phyloP scores from a whole-genome alignment of 352 stramenopile species.

The Chrysophaeum taylorii region DNA sequence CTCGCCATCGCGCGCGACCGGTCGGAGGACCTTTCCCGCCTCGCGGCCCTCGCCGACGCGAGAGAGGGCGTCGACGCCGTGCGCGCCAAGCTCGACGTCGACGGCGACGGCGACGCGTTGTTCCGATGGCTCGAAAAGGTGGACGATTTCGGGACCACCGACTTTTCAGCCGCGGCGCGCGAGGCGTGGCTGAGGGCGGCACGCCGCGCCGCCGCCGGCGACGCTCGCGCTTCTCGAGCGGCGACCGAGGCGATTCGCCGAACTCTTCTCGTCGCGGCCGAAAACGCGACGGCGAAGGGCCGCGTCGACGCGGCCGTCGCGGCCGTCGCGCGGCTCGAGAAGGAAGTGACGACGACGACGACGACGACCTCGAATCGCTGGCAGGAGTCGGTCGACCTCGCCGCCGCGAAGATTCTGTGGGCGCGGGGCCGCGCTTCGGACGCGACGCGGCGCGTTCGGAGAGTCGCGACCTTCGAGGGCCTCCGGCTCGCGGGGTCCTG shows the following conservation, averaged over 20 bases:
- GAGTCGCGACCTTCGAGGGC: neutral
- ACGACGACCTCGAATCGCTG: neutral
- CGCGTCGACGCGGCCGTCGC: neutral
- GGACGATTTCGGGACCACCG: too few relatives aligned
- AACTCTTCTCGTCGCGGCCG: too few relatives aligned
- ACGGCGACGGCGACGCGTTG: neutral
- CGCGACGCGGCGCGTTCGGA: neutral
- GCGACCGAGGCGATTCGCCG: too few relatives aligned
- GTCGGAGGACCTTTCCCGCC: neutral
- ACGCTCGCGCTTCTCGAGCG: too few relatives aligned
- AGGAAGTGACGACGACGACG: neutral
- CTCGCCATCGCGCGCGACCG: neutral
- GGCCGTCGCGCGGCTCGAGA: neutral
- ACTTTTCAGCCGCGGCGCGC: too few relatives aligned
- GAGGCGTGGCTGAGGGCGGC: too few relatives aligned
- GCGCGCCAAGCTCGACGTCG: neutral
- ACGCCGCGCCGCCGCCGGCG: too few relatives aligned
- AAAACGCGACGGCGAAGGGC: too few relatives aligned
- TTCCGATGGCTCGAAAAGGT: too few relatives aligned
- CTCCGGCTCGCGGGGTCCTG: neutral
- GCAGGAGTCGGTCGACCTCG: too few relatives aligned
- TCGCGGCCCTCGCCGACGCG: neutral
- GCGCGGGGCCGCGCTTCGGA: neutral
- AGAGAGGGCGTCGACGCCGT: neutral
- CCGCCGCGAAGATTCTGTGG: neutral